Evolutionary conservation across 2,329 filamentous ascomycete species (phyloP), one percentile per base, ranked within the genome.

Genomic region (Cladophialophora immunda): DNA sequence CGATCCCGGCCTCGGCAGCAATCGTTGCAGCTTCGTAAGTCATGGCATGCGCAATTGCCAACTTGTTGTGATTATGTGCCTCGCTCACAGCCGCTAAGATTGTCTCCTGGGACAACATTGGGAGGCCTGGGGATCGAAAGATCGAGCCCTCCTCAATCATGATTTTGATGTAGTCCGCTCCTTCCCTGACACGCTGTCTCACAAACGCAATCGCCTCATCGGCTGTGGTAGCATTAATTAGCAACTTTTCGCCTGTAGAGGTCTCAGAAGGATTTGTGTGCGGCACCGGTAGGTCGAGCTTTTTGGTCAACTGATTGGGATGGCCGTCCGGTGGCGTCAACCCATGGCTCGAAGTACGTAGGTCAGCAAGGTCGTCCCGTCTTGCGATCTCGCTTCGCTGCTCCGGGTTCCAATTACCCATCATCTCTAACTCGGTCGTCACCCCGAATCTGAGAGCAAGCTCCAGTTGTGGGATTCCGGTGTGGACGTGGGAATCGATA

Each of bases 401-500:
- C 9, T 30, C 4, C 15, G 11, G 7, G 25, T 66, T 29, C 59
- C 61, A 68, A 68, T 72, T 53, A 38, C 55, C 13, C 73, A 27
- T 2, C 50, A 68, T 72, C 74, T 15, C 73, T 74, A n/a, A 75
- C 64, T 27, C 74, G 70, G 58, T 68, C 68, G 5, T 41, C 58
- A 7, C 69, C 66, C 3, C 74, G 53, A 7, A 50, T n/a, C 19
- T 25, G 19, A 47, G 41, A 13, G 70, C 22, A 7, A 74, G 66
- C n/a, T 70, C 54, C 7, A 47, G 41, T 1, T 19, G 22, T 11
- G 60, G n/a, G 17, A 66, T 55, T n/a, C 7, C 19, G 0, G 67
- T 57, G 54, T 74, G 73, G 17, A 66, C 29, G 30, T 75, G 73
- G 59, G 56, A 62, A 41, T 75, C 74, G 30, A 75, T 74, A 38